A percentile compares a stretch with the other conserved stretches of the same genome.
Conservation (phyloP, 768 basidiomycete species). For the Trametes gibbosa region DNA sequence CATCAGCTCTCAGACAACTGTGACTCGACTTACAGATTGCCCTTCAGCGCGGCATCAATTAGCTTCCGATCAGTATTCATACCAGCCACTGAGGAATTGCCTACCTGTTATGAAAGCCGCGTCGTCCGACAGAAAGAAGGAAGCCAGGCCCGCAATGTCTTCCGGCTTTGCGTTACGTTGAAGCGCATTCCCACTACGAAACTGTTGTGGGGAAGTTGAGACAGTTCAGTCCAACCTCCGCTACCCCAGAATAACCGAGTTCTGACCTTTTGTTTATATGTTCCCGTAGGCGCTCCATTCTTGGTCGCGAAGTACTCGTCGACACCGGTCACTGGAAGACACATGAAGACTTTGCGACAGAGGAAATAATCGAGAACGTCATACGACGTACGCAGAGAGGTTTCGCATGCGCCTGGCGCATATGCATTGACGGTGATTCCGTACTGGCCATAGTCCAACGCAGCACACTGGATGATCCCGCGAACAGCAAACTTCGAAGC, state of each 20-base stretch:
- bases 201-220: not conserved
- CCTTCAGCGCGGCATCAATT: not conserved
- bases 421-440: slow-evolving; percentile 31
- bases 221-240: not conserved
- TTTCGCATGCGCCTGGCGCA: slow-evolving; percentile 25
- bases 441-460: slow-evolving; percentile 22
- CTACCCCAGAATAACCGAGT: not conserved
- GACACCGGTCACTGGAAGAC: slow-evolving; percentile 14
- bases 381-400: slow-evolving; percentile 9
- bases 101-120: slow-evolving; percentile 31
- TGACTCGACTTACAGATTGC: not conserved
- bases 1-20: not conserved
- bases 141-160: slow-evolving; percentile 32
- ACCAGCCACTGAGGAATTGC: not conserved
- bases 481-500: slow-evolving; percentile 29
- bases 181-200: slow-evolving; percentile 23
- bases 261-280: slow-evolving; percentile 11
- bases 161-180: slow-evolving; percentile 27
- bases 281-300: slow-evolving; percentile 11
- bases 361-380: too few relatives aligned
- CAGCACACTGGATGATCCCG: slow-evolving; percentile 25
- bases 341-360: too few relatives aligned
- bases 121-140: slow-evolving; percentile 30
- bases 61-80: not conserved
- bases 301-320: slow-evolving; percentile 18